Conservation (phyloP, 164 flowering plant species). For the Akebia trifoliata region DNA sequence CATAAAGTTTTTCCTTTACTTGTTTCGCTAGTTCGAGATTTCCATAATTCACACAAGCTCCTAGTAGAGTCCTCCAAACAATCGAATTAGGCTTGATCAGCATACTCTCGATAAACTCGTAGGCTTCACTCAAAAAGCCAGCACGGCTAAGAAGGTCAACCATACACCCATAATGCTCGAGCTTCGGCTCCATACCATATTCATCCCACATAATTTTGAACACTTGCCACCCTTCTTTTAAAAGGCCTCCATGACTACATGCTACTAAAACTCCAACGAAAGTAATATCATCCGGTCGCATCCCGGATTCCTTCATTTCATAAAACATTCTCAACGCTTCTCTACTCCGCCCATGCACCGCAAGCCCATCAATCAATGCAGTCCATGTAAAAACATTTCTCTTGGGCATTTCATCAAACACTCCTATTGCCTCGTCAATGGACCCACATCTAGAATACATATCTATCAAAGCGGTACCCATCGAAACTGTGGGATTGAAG, state of each 20-base stretch:
- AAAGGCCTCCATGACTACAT: constrained; percentile 50
- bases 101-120: constrained; percentile 34
- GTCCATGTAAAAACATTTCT: constrained; percentile 46
- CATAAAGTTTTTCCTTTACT: constrained; percentile 27
- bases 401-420: constrained; percentile 37
- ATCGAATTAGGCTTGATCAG: constrained; percentile 35
- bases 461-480: constrained; percentile 40
- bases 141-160: constrained; percentile 52
- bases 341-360: constrained; percentile 36
- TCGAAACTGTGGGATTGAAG: constrained; percentile 19
- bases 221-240: constrained; percentile 38
- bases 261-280: constrained; percentile 36
- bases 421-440: constrained; percentile 26
- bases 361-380: constrained; percentile 40
- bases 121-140: constrained; percentile 38
- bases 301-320: constrained; percentile 30
- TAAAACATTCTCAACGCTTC: constrained; percentile 29
- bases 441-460: constrained; percentile 46
- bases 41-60: constrained; percentile 43
- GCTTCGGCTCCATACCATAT: constrained; percentile 33
- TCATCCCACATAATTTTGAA: constrained; percentile 35
- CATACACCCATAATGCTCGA: no score
- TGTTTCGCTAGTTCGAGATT: constrained; percentile 29
- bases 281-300: constrained; percentile 32
- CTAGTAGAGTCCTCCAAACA: constrained; percentile 49